Evolutionary conservation across 106 monocot species (phyloP), one percentile per base, ranked within the genome.

Genomic region (Apostasia ramifera): DNA sequence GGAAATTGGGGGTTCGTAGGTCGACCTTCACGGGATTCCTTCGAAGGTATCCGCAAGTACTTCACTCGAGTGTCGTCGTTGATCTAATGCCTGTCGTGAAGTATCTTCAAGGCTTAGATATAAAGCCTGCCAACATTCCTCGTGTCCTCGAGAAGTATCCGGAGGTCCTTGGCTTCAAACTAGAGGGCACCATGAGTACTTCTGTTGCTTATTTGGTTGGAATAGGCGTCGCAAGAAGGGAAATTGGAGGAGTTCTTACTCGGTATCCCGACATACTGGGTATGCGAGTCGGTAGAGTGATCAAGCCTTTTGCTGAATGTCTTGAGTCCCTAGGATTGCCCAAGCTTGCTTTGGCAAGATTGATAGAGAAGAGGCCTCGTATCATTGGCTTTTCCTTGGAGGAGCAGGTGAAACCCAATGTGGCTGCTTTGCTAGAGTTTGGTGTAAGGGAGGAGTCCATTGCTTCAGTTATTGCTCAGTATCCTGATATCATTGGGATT

Each of bases 141-240:
- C 68, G 85, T 0, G 97, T 98, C 43, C 83, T 98, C 45, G 97
- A 98, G 79, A 69, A 66, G 60, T 98, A 98, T 74, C 97, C 93
- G 3, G 92, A 98, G 81, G 43, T 98, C 15, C 86, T 98, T 2
- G 92, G 97, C 7, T 98, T 92, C 81, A 98, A 98, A 65, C 53
- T 98, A 50, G 97, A 98, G 58, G 97, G 97, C 1, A 98, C 97
- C 1, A 98, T 98, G 92, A 98, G 97, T 81, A 98, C 97, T 4
- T 98, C 93, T 0, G 87, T 98, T 5, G 97, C 97, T 4, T 98
- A 85, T 66, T 70, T 98, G 41, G 76, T 98, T 8, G 93, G 81
- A 8, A 93, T 98, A 44, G 97, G 97, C 0, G 93, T 98, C 13
- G 84, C 67, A 0, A 76, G 92, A 56, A 77, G 97, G 54, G 74